A percentile compares a stretch with the other conserved stretches of the same genome.
These are phyloP conservation scores for Cudoniella acicularis DNA, from an alignment of 495 filamentous ascomycete genomes.

Conservation along the genomic window DNA sequence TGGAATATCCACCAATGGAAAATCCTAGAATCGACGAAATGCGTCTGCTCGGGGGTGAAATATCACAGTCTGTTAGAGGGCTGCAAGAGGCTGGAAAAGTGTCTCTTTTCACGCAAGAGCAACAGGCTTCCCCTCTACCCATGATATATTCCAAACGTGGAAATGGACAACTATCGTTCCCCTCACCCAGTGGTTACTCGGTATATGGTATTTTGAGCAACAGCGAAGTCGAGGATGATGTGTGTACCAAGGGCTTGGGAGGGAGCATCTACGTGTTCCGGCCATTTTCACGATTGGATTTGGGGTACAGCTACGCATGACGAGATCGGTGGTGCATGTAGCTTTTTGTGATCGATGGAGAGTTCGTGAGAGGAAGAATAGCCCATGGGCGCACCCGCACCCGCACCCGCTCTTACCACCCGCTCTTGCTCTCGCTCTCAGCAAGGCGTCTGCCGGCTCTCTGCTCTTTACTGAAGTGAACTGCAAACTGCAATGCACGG, in stretches of 20 bases:
- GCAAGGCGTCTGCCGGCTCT: not conserved
- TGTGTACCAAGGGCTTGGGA: not conserved
- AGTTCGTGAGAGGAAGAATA: not conserved
- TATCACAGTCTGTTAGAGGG: not conserved
- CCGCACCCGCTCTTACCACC: not conserved
- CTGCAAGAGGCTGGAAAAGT: not conserved
- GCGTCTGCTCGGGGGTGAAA: not conserved
- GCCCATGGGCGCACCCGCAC: no score
- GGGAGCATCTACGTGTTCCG: not conserved
- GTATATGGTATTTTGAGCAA: not conserved
- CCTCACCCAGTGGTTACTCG: not conserved
- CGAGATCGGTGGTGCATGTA: not conserved
- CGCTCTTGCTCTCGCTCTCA: not conserved
- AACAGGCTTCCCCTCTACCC: not conserved
- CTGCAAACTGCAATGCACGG: not conserved
- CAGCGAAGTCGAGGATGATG: not conserved
- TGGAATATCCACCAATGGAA: not conserved
- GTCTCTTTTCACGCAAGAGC: not conserved
- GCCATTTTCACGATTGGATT: not conserved
- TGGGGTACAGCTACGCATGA: not conserved
- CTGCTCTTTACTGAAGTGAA: no score
- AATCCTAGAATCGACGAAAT: not conserved
- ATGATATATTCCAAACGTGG: not conserved
- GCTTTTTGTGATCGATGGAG: not conserved
- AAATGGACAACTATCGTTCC: no score